These are phyloP conservation scores for Cylindricascospora bacillispora DNA, from an alignment of 1,139 yeast species.

Conservation along the genomic window DNA sequence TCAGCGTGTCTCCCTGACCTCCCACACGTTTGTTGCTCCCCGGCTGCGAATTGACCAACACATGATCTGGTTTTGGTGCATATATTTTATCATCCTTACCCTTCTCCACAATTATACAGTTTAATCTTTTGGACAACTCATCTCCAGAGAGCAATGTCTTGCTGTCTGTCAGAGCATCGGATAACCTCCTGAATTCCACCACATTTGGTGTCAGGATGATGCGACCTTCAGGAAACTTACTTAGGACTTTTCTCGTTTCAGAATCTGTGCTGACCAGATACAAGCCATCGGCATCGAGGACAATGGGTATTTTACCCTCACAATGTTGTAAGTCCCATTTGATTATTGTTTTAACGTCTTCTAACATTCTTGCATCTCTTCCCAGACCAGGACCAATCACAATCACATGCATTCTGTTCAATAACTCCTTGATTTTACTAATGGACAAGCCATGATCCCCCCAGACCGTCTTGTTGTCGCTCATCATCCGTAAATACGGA, in stretches of 20 bases:
- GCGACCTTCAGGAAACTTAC: constrained; percentile 34
- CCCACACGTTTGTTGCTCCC: constrained; percentile 72
- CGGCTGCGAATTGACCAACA: constrained; percentile 30
- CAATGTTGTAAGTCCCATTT: constrained; percentile 27
- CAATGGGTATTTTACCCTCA: constrained; percentile 42
- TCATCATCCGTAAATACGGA: constrained; percentile 53
- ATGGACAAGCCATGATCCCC: constrained; percentile 20
- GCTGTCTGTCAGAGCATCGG: constrained; percentile 23
- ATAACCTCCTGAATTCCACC: constrained; percentile 62
- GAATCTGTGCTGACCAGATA: constrained; percentile 29
- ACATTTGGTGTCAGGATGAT: constrained; percentile 74
- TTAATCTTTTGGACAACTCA: constrained; percentile 41
- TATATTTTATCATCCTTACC: constrained; percentile 52
- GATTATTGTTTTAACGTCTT: constrained; percentile 45
- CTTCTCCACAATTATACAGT: constrained; percentile 60
- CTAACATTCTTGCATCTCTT: constrained; percentile 57
- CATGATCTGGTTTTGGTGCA: constrained; percentile 33
- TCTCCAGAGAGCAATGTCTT: too few species aligned
- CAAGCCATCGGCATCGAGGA: constrained; percentile 85
- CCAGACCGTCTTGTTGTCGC: constrained; percentile 5
- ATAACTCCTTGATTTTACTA: constrained; percentile 40
- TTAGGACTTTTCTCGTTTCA: constrained; percentile 27
- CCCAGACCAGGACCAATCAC: constrained; percentile 95
- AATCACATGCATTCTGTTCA: constrained; percentile 63
- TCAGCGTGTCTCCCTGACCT: constrained; percentile 79